Evolutionary conservation across 208 protist genomes (phyloP).

Genomic region (Acanthamoeba divionensis): DNA sequence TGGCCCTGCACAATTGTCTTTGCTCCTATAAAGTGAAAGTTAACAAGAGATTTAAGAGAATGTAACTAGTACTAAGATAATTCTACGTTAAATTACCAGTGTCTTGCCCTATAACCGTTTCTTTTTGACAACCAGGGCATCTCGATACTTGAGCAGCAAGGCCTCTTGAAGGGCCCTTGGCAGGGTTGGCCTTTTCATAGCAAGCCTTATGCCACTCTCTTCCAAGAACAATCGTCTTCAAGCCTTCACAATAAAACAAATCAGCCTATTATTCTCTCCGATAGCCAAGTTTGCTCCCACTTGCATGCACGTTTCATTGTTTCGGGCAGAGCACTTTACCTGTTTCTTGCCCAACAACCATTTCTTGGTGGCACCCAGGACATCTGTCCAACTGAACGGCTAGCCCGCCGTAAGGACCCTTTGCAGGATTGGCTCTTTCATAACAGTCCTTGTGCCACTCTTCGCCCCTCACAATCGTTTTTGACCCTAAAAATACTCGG

Average conservation of each 20-base stretch:
- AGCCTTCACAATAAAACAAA: no score
- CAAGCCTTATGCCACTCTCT: slow-evolving; percentile 22
- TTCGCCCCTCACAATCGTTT: not conserved
- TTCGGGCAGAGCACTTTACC: no score
- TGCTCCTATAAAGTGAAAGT: no score
- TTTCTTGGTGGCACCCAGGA: not conserved
- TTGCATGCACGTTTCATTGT: no score
- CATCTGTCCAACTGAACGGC: not conserved
- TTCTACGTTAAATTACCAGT: no score
- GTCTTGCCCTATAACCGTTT: slow-evolving; percentile 18
- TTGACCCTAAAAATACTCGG: no score
- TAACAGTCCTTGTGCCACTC: not conserved
- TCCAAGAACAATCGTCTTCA: slow-evolving; percentile 2
- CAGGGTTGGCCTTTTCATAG: not conserved
- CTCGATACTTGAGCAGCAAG: not conserved
- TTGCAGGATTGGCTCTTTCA: not conserved
- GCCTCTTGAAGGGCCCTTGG: not conserved
- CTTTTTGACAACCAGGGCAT: not conserved
- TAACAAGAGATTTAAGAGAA: no score
- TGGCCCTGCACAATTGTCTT: slow-evolving; percentile 4
- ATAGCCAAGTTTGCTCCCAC: no score
- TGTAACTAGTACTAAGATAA: no score
- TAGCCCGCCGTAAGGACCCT: not conserved
- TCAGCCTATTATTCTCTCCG: no score
- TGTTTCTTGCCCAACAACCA: slow-evolving; percentile 22